Percentiles rank a stretch among this genome's conserved stretches.
phyloP scores from a whole-genome alignment of 169 alveolate genomes.

The Babesia gibsoni region DNA sequence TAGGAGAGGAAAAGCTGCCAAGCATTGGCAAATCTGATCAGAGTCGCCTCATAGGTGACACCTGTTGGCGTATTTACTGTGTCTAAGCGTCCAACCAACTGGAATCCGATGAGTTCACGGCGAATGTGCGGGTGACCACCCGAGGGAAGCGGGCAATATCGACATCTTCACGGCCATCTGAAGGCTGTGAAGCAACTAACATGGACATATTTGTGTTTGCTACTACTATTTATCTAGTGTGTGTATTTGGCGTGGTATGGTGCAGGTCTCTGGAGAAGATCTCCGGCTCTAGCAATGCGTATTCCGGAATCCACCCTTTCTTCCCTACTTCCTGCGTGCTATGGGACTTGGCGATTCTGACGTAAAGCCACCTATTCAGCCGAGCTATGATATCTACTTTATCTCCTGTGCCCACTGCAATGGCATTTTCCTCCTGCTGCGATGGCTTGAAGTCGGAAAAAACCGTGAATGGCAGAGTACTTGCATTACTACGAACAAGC shows the following conservation, averaged over 20 bases:
- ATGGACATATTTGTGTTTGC: not conserved
- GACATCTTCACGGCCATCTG: not conserved
- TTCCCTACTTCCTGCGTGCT: not conserved
- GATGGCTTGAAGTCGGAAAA: constrained; percentile 29
- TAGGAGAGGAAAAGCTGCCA: constrained; percentile 60
- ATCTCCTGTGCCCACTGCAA: constrained; percentile 44
- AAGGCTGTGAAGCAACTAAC: not conserved
- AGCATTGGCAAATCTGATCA: constrained; percentile 39
- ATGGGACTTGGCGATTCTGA: constrained; percentile 7
- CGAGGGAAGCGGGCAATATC: constrained; percentile 18
- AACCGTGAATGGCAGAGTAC: constrained; percentile 39
- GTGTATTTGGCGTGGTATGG: constrained; percentile 4
- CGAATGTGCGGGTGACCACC: constrained; percentile 13
- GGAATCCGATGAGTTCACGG: constrained; percentile 8
- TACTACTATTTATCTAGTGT: constrained; percentile 27
- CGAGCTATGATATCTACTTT: constrained; percentile 60
- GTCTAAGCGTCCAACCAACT: not conserved
- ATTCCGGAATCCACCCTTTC: constrained; percentile 63
- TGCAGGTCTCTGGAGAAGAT: constrained; percentile 32
- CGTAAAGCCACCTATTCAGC: constrained; percentile 54
- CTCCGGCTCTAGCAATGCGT: constrained; percentile 49
- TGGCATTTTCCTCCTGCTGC: constrained; percentile 38
- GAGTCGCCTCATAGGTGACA: constrained; percentile 10
- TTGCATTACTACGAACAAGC: constrained; percentile 13
- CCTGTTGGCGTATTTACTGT: not conserved